These are phyloP conservation scores for Triglochin maritima DNA, from an alignment of 106 monocot species.

Conservation along the genomic window DNA sequence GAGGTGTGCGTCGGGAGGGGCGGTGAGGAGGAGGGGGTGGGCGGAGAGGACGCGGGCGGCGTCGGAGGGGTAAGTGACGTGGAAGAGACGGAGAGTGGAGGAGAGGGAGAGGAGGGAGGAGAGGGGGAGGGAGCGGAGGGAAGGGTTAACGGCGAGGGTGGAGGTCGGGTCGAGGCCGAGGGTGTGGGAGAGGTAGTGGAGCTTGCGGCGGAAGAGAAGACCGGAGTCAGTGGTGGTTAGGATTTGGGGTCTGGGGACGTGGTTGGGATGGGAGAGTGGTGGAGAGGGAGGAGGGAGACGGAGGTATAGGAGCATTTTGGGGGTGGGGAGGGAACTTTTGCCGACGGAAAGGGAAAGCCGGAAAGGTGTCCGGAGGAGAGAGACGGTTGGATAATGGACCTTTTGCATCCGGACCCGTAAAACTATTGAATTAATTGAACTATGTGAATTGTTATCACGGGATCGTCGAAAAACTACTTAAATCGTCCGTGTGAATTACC, in stretches of 20 bases:
- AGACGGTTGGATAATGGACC: neutral
- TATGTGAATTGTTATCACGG: too few relatives aligned
- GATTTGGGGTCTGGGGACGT: neutral
- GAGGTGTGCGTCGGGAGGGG: slow-evolving; percentile 30
- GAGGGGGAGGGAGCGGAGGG: slow-evolving; percentile 43
- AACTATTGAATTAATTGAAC: too few relatives aligned
- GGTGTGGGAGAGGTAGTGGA: slow-evolving; percentile 33
- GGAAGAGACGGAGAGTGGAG: slow-evolving; percentile 17
- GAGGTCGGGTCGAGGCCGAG: slow-evolving; percentile 31
- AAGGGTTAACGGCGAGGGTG: slow-evolving; percentile 44
- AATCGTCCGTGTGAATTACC: too few relatives aligned
- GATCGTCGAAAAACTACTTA: too few relatives aligned
- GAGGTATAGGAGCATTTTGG: neutral
- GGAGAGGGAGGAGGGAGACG: neutral
- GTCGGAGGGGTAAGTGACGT: slow-evolving; percentile 32
- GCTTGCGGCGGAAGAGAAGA: slow-evolving; percentile 49
- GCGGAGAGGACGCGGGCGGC: slow-evolving; percentile 42
- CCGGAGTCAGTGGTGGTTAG: slow-evolving; percentile 27
- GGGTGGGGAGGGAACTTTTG: neutral
- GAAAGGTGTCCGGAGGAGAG: neutral
- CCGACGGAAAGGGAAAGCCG: neutral
- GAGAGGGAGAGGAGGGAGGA: slow-evolving; percentile 19
- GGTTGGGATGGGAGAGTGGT: neutral
- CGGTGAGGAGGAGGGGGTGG: slow-evolving; percentile 55
- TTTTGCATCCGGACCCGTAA: too few relatives aligned